phyloP scores from a whole-genome alignment of 768 basidiomycete species.

The Podaxis sp. region DNA sequence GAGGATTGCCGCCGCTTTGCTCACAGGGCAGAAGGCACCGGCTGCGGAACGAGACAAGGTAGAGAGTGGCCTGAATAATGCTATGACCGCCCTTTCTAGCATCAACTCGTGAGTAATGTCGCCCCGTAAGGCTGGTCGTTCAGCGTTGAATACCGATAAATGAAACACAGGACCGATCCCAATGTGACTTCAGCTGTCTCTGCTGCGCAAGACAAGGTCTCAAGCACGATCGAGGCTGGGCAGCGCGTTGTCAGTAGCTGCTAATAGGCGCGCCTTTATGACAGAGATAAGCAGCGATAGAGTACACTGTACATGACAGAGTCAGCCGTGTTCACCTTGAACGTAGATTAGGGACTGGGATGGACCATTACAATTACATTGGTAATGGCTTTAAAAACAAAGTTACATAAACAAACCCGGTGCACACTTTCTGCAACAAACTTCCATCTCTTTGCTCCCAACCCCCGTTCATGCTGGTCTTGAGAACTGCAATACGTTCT shows the following conservation, averaged over 20 bases:
- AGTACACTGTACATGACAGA: not conserved
- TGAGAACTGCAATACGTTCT: constrained; percentile 28
- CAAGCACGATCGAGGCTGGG: constrained; percentile 25
- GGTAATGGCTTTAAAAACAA: constrained; percentile 6
- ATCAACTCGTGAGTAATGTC: constrained; percentile 25
- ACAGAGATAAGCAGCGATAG: not conserved
- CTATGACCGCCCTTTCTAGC: constrained; percentile 21
- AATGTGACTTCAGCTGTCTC: constrained; percentile 22
- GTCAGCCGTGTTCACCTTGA: not conserved
- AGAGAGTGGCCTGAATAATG: constrained; percentile 21
- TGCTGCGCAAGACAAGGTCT: constrained; percentile 19
- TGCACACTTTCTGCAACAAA: not conserved
- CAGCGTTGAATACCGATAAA: not conserved
- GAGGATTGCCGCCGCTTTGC: constrained; percentile 23
- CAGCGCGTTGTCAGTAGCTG: constrained; percentile 24
- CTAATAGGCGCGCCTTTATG: not conserved
- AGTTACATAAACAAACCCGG: not conserved
- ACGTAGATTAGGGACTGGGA: not conserved
- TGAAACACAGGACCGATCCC: constrained; percentile 21
- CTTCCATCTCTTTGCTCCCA: constrained; percentile 3
- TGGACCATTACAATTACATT: not conserved
- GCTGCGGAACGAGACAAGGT: constrained; percentile 24
- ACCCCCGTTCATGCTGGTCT: constrained; percentile 29
- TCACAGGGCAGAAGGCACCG: constrained; percentile 22
- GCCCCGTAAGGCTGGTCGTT: not conserved